These are phyloP conservation scores for Lactarius trivialis DNA, from an alignment of 768 basidiomycete genomes.

Conservation along the genomic window DNA sequence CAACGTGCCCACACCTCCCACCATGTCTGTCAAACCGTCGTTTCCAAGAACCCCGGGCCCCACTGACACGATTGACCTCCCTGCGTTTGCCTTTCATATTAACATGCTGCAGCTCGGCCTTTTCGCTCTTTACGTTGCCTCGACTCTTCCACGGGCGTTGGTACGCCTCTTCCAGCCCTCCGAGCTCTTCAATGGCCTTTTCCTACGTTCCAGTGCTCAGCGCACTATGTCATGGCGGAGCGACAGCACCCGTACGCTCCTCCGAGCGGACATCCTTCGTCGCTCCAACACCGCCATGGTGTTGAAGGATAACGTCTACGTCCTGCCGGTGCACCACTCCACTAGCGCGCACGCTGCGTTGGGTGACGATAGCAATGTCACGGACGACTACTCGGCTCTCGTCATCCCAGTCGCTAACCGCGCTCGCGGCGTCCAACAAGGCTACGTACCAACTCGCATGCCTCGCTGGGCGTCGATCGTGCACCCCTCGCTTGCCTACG, in stretches of 20 bases:
- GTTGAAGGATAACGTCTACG: neutral
- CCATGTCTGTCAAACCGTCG: neutral
- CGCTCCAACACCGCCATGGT: slow-evolving; percentile 13
- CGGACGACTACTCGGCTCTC: neutral
- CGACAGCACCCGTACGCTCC: slow-evolving; percentile 16
- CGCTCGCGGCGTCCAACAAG: neutral
- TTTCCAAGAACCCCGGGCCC: too few species aligned
- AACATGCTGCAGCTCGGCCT: slow-evolving; percentile 11
- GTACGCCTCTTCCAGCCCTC: slow-evolving; percentile 15
- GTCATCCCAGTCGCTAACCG: neutral
- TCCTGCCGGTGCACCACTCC: neutral
- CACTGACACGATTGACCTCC: too few species aligned
- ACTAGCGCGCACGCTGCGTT: neutral
- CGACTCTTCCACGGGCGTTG: slow-evolving; percentile 21
- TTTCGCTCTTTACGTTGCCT: slow-evolving; percentile 14
- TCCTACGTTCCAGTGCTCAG: slow-evolving; percentile 8
- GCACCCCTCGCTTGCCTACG: slow-evolving; percentile 29
- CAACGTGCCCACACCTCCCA: neutral
- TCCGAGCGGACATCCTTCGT: slow-evolving; percentile 8
- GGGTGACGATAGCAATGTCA: neutral
- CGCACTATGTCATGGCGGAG: neutral
- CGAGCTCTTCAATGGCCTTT: slow-evolving; percentile 9
- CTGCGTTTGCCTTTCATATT: slow-evolving; percentile 15
- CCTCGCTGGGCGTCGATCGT: slow-evolving; percentile 33
- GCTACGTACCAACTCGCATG: slow-evolving; percentile 30